Base-by-base conservation (phyloP, 768 basidiomycete species). In the Naematelia encephala region DNA sequence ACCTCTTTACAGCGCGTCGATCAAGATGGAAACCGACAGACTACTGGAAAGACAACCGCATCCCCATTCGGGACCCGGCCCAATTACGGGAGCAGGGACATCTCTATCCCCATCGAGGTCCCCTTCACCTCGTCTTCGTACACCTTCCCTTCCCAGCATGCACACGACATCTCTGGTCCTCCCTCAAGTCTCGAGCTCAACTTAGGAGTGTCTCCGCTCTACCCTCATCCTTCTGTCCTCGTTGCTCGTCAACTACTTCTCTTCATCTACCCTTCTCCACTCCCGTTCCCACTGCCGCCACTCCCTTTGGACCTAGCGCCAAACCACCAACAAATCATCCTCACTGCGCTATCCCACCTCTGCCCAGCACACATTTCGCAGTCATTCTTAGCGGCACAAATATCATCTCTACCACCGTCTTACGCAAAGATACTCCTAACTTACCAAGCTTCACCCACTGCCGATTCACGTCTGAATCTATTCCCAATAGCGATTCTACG, bases 401-500 rank as follows among this genome's bases (percentile, higher is more conserved):
- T 65, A 8, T 28, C 44, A 12, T 56, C 21, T 13, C 22, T 68
- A 12, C 56, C 63, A 12, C 16, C 54, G 2, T 42, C 56, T 16
- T 49, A 62, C 44, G 58, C 59, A 26, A 65, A 64, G 25, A 10
- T 43, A 2, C 52, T 68, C 11, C 29, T 64, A 19, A 46, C 56
- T 13, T 68, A 68, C 45, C 58, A 59, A 51, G 42, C 58, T 21
- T 50, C 50, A 1, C 29, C 55, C 0, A 39, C 22, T 3, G 39
- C 63, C 21, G 63, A 64, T 47, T 39, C 54, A 1, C 54, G 67
- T 11, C 29, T 68, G 25, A 51, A 59, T 16, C 54, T 68, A 12
- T 63, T 68, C 47, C 67, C 67, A 4, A 61, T 68, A 8, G 63
- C 63, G 2, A 65, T 68, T 26, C 56, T 68, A 0, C 57, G 67